These are phyloP conservation scores for Mycosphaerella sp. DNA, from an alignment of 2,329 filamentous ascomycete genomes.

Conservation along the genomic window DNA sequence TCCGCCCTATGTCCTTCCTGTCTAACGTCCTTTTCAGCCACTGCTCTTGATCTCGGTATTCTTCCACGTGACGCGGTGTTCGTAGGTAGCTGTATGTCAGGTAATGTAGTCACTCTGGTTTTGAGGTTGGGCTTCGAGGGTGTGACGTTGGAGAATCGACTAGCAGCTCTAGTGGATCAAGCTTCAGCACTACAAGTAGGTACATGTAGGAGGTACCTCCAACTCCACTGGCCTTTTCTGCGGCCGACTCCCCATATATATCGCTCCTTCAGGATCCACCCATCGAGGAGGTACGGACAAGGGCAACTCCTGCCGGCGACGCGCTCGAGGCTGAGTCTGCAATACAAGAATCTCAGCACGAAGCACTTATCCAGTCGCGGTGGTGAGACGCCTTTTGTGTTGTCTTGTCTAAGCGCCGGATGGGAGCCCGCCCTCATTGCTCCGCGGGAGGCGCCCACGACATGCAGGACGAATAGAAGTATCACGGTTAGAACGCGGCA, in stretches of 20 bases:
- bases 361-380: background rate
- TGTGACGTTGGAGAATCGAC: background rate
- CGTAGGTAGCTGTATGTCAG: background rate
- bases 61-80: background rate
- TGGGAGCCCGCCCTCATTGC: background rate
- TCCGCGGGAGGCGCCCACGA: constrained; percentile 4
- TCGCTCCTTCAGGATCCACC: background rate
- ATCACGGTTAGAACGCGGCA: background rate
- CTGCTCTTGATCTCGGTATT: background rate
- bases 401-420: constrained; percentile 2
- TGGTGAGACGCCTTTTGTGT: background rate
- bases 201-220: no score
- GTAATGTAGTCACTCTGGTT: no score
- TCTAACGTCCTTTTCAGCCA: background rate
- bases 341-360: background rate
- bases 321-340: background rate
- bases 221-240: background rate
- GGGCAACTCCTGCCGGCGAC: background rate
- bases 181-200: background rate
- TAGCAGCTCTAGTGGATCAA: background rate
- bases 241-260: background rate
- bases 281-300: background rate
- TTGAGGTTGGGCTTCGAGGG: background rate
- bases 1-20: background rate
- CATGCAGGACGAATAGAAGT: background rate